phyloP scores from a whole-genome alignment of 1,284 basidiomycete species.

The Athelia sp. region DNA sequence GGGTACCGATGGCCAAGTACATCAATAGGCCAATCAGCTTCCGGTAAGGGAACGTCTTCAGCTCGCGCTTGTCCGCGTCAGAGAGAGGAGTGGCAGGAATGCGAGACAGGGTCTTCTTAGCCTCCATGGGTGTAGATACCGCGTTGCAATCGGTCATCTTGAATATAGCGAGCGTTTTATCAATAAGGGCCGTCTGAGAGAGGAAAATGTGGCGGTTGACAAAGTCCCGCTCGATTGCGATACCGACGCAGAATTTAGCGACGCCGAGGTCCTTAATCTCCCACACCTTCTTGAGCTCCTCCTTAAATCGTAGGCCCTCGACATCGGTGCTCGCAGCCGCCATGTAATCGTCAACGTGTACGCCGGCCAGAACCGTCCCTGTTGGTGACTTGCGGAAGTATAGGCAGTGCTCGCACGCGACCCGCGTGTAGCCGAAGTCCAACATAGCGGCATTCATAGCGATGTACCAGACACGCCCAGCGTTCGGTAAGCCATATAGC shows the following conservation, averaged over 20 bases:
- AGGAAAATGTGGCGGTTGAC: constrained; percentile 20
- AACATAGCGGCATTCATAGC: constrained; percentile 26
- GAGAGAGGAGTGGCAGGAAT: constrained; percentile 6
- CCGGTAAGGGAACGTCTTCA: constrained; percentile 18
- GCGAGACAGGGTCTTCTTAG: constrained; percentile 12
- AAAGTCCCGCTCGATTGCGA: constrained; percentile 25
- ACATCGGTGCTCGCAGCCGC: constrained; percentile 13
- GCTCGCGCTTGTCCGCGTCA: constrained; percentile 7
- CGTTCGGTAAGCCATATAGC: constrained; percentile 39
- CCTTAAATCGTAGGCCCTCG: constrained; percentile 21
- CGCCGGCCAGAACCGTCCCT: constrained; percentile 21
- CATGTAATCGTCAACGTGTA: constrained; percentile 33
- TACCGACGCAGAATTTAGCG: constrained; percentile 21
- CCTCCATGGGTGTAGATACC: constrained; percentile 25
- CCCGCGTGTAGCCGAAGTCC: constrained; percentile 16
- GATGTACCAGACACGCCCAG: constrained; percentile 29
- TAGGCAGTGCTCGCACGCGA: constrained; percentile 28
- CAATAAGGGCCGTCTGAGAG: constrained; percentile 33
- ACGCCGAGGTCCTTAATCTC: constrained; percentile 22
- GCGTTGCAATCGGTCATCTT: constrained; percentile 24
- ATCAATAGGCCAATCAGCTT: constrained; percentile 32
- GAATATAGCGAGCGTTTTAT: constrained; percentile 28
- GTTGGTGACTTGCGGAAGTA: constrained; percentile 15
- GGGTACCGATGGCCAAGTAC: constrained; percentile 31
- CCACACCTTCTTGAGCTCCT: constrained; percentile 21